Base-by-base conservation (phyloP, 257 asterid genomes). In the Ophiorrhiza pumila region DNA sequence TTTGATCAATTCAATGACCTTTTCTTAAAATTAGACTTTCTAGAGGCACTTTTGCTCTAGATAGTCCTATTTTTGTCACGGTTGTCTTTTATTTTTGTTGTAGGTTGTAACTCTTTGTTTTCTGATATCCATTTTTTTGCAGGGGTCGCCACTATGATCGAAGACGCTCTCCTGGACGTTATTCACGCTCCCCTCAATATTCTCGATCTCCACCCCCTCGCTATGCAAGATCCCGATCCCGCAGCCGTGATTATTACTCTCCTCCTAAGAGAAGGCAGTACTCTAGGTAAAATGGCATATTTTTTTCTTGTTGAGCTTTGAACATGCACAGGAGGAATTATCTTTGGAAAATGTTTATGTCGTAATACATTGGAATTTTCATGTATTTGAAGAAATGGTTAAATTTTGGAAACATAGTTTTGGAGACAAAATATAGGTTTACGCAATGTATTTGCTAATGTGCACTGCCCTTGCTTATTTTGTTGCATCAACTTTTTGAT, bases 171-270 rank as follows among this genome's bases (percentile, higher is more conserved):
- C 96, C 95, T 8, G 88, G 87, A 9, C 93, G 92, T 14, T 87
- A 89, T 84, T 89, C 97, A 22, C 91, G 88, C 1, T 90, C 96
- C 23, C 89, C 96, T 2, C 82, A 87, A 0, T 86, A 90, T 70
- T 92, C 96, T 32, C 91, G 88, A 4, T 89, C 98, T 39, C 98
- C 98, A 34, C 88, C 91, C 10, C 86, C 91, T 6, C 89, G 90
- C 25, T 80, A 85, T 81, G 90, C 77, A 59, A 81, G 90, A 76
- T 86, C 95, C 49, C 79, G 76, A 23, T 86, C 97, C 27, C 92
- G 71, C 47, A 74, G 85, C 79, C 96, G 86, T 60, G 97, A 85
- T 42, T 86, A 93, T 83, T 85, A 88, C 69, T 86, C 96, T 22
- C 82, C 90, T 14, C 82, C 85, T 25, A 92, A 81, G 88, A 85